A percentile compares a stretch with the other conserved stretches of the same genome.
Conservation (phyloP, 2,329 filamentous ascomycete genomes). For the Cryoendolithus antarcticus region DNA sequence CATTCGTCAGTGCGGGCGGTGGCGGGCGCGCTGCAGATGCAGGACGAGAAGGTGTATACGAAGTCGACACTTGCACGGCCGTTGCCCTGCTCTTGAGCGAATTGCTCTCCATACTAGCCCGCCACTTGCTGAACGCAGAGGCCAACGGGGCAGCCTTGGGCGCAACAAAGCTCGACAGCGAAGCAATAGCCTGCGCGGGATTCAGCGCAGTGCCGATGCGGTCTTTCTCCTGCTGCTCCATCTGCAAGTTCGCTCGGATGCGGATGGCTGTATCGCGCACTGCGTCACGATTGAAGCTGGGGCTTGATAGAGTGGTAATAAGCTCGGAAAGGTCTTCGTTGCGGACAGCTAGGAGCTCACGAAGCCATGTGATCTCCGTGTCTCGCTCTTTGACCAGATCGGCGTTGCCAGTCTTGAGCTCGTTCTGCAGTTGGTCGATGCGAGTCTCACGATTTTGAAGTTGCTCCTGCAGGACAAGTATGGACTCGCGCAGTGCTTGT, state of each 20-base stretch:
- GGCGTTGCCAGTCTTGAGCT: constrained; percentile 65
- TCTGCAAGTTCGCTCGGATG: constrained; percentile 85
- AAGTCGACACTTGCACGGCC: constrained; percentile 9
- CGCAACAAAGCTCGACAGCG: constrained; percentile 63
- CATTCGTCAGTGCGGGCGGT: constrained; percentile 56
- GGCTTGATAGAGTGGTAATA: constrained; percentile 62
- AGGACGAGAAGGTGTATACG: constrained; percentile 34
- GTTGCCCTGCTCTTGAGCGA: constrained; percentile 21
- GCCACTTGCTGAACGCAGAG: constrained; percentile 68
- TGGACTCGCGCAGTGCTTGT: constrained; percentile 88
- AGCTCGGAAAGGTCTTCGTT: constrained; percentile 89
- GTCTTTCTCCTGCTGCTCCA: constrained; percentile 95
- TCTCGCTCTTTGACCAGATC: constrained; percentile 81
- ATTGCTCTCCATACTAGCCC: constrained; percentile 46
- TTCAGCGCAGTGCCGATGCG: constrained; percentile 42
- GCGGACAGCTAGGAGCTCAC: constrained; percentile 81
- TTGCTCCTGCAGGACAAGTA: constrained; percentile 92
- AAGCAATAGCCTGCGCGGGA: constrained; percentile 54
- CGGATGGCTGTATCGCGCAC: constrained; percentile 87
- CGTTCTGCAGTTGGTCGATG: constrained; percentile 75
- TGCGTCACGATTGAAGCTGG: constrained; percentile 60
- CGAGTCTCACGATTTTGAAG: constrained; percentile 83
- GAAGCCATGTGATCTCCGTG: constrained; percentile 87
- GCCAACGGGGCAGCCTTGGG: constrained; percentile 70
- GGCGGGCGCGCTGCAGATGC: constrained; percentile 25